Evolutionary conservation across 2,329 filamentous ascomycete species (phyloP), one percentile per base, ranked within the genome.

Genomic region (Pestalotiopsis sp.): DNA sequence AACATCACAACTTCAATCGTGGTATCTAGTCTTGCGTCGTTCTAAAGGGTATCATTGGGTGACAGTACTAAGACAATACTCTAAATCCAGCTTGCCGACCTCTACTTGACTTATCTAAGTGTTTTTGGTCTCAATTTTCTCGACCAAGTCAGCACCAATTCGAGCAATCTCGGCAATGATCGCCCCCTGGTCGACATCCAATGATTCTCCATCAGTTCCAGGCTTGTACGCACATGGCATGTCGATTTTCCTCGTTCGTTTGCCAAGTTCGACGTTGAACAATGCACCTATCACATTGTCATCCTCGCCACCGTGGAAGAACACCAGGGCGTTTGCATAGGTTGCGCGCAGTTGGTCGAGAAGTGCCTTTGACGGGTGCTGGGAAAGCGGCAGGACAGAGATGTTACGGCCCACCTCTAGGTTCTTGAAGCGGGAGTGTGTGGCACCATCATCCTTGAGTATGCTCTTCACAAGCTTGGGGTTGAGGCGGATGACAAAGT

Each of bases 401-500:
- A 78, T 78, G 63, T 83, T 81, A n/a, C 82, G 85, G 68, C 86
- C 85, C 38, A 89, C 82, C 73, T 92, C 89, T 41, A 98, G 84
- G 77, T 98, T 98, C 82, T 97, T 97, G 85, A 91, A 98, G 38
- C 86, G 85, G 0, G 85, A 80, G 61, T 83, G 81, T 62, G 75
- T 79, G 17, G 77, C 76, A 70, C 81, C 71, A 70, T 78, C 72
- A 69, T 81, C 74, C 58, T 80, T 77, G 74, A 80, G 68, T 36
- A 84, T 75, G 71, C 77, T 71, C 75, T 83, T 83, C 59, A 87
- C 77, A 64, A 82, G 82, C 72, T 87, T 89, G 39, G 85, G 73
- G 17, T 89, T 87, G 23, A 98, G 83, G 75, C 91, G 88, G 67
- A 99, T 83, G n/a, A 95, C 82, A 71, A 98, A 91, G 78, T 98